Evolutionary conservation across 495 filamentous ascomycete genomes (phyloP).

Genomic region (Tuber calosporum): DNA sequence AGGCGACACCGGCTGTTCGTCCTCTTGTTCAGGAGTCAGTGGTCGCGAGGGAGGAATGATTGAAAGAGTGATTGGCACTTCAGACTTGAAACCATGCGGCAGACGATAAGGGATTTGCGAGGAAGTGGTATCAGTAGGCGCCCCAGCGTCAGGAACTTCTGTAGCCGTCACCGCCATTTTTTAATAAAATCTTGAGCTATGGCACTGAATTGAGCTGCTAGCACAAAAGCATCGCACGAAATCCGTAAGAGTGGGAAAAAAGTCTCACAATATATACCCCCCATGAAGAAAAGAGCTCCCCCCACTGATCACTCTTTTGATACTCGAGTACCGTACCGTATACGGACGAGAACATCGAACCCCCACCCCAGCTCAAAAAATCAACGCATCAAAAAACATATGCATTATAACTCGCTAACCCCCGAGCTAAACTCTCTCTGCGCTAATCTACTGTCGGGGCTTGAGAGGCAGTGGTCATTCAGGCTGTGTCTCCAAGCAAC

Average conservation of each 20-base stretch:
- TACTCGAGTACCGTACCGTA: no score
- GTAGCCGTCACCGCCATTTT: neutral
- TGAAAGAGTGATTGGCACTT: slow-evolving; percentile 15
- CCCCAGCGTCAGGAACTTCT: neutral
- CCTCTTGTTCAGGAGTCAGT: slow-evolving; percentile 4
- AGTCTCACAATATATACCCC: neutral
- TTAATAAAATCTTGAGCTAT: neutral
- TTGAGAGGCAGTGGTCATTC: neutral
- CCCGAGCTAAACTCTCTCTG: neutral
- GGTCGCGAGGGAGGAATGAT: slow-evolving; percentile 19
- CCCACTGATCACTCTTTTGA: neutral
- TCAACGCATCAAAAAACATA: neutral
- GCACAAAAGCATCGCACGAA: neutral
- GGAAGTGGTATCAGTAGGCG: neutral
- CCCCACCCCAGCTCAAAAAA: neutral
- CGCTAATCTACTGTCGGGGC: neutral
- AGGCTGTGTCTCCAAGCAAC: neutral
- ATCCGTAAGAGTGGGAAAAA: neutral
- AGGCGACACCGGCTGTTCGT: neutral
- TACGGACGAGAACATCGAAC: neutral
- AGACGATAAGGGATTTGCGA: neutral
- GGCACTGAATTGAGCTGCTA: neutral
- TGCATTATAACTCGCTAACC: neutral
- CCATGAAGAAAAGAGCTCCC: neutral
- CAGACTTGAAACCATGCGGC: neutral